A percentile compares a stretch with the other conserved stretches of the same genome.
These are phyloP conservation scores for Coprinopsis strossmayeri DNA, from an alignment of 768 basidiomycete genomes.

Conservation along the genomic window DNA sequence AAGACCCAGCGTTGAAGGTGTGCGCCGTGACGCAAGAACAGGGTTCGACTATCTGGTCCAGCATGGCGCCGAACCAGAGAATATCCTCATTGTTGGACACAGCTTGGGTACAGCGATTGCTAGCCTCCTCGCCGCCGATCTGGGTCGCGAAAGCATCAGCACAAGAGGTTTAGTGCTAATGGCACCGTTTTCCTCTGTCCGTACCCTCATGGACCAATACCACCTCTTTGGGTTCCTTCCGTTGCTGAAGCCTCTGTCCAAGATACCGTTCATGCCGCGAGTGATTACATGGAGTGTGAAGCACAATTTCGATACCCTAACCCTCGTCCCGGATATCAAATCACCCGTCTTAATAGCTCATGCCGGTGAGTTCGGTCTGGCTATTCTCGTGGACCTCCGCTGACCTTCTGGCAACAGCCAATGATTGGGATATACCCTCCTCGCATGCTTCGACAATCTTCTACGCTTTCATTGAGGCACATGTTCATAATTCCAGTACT, in stretches of 20 bases:
- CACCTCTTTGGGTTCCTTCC: constrained; percentile 58
- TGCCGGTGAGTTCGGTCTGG: constrained; percentile 23
- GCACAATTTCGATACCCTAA: constrained; percentile 59
- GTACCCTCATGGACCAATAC: constrained; percentile 61
- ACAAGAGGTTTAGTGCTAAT: constrained; percentile 28
- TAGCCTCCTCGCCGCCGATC: constrained; percentile 35
- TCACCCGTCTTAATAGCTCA: constrained; percentile 69
- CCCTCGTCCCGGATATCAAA: constrained; percentile 52
- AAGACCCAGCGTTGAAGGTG: constrained; percentile 52
- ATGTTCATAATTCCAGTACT: constrained; percentile 43
- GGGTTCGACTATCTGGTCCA: constrained; percentile 59
- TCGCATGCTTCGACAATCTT: constrained; percentile 66
- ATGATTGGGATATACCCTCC: constrained; percentile 71
- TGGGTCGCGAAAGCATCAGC: constrained; percentile 35
- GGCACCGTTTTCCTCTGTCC: constrained; percentile 49
- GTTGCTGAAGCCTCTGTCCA: constrained; percentile 60
- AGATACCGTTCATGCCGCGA: constrained; percentile 59
- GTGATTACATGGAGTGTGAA: constrained; percentile 46
- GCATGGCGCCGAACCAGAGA: constrained; percentile 39
- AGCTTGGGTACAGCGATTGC: constrained; percentile 73
- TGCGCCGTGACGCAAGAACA: constrained; percentile 50
- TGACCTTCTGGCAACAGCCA: constrained; percentile 21
- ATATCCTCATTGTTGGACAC: constrained; percentile 64
- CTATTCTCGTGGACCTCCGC: neutral
- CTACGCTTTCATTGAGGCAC: constrained; percentile 53